Evolutionary conservation across 2,329 filamentous ascomycete genomes (phyloP).

Genomic region (Hypocrella siamensis): DNA sequence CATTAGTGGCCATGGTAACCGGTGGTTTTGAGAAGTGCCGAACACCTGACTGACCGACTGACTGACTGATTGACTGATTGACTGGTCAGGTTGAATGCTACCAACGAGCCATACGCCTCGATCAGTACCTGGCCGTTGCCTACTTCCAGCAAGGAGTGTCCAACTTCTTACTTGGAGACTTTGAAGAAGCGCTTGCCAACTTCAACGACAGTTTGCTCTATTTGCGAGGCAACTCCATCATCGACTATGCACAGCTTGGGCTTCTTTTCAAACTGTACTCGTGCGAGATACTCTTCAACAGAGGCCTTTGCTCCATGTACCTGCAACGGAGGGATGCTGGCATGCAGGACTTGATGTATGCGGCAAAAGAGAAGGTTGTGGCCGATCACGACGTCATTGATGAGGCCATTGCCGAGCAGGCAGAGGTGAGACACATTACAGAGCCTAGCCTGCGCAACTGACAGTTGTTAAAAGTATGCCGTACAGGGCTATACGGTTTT

Average conservation of each 20-base stretch:
- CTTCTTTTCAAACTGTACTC: conserved; percentile 94
- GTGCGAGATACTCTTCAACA: conserved; percentile 94
- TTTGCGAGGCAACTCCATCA: conserved; percentile 87
- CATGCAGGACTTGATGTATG: conserved; percentile 79
- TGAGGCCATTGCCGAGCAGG: conserved; percentile 84
- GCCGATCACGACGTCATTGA: conserved; percentile 96
- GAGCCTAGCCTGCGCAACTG: not conserved
- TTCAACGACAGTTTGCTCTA: conserved; percentile 97
- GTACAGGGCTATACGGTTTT: conserved; percentile 92
- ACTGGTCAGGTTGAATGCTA: conserved; percentile 70
- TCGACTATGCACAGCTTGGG: conserved; percentile 93
- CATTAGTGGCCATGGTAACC: too few relatives aligned
- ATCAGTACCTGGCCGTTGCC: conserved; percentile 91
- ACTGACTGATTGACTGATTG: not conserved
- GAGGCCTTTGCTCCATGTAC: conserved; percentile 94
- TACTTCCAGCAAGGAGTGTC: conserved; percentile 98
- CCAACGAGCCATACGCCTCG: conserved; percentile 75
- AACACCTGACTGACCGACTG: too few relatives aligned
- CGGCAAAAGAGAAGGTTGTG: conserved; percentile 89
- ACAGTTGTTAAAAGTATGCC: too few relatives aligned
- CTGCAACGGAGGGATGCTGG: conserved; percentile 81
- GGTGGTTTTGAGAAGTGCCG: too few relatives aligned
- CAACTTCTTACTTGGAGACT: conserved; percentile 92
- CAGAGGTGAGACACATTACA: conserved; percentile 47
- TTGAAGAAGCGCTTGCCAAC: conserved; percentile 91